These are phyloP conservation scores for Alternaria alternata DNA, from an alignment of 2,329 filamentous ascomycete species.

Conservation along the genomic window DNA sequence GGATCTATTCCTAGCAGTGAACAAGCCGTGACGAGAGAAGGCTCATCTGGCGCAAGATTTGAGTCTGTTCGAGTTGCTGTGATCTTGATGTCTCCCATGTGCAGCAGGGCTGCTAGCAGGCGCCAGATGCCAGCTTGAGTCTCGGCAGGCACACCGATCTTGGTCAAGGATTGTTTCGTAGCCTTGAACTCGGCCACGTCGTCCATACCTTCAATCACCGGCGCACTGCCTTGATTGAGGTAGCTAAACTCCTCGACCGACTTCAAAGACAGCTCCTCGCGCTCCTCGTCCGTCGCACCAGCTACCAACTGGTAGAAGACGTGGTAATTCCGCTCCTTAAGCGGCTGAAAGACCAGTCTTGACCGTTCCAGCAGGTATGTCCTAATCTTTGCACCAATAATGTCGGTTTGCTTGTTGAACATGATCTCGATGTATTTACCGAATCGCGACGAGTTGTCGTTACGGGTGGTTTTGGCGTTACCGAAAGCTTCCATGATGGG, in stretches of 20 bases:
- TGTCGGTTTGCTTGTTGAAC: conserved; percentile 94
- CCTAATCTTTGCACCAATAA: conserved; percentile 96
- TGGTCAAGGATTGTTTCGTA: conserved; percentile 83
- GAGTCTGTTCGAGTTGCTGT: conserved; percentile 89
- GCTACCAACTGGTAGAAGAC: conserved; percentile 98
- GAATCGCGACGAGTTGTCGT: conserved; percentile 98
- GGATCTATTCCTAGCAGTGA: conserved; percentile 86
- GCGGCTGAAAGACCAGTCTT: conserved; percentile 92
- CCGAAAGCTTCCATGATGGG: conserved; percentile 99
- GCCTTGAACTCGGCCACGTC: conserved; percentile 94
- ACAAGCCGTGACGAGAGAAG: conserved; percentile 82
- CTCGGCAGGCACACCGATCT: conserved; percentile 79
- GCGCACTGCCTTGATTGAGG: conserved; percentile 91
- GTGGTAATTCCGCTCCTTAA: conserved; percentile 98
- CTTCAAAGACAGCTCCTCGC: conserved; percentile 78
- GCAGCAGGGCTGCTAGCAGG: conserved; percentile 86
- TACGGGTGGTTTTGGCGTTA: conserved; percentile 99
- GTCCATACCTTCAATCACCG: conserved; percentile 91
- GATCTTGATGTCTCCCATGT: conserved; percentile 97
- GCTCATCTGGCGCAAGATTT: conserved; percentile 79
- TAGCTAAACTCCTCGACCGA: conserved; percentile 94
- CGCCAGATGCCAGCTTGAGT: conserved; percentile 89
- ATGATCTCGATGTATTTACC: conserved; percentile 99
- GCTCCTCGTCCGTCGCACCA: conserved; percentile 85
- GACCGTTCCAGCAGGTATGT: conserved; percentile 96